Percentiles rank a stretch among this genome's conserved stretches.
phyloP scores from a whole-genome alignment of 768 basidiomycete genomes.

The Glaciozyma martinii region DNA sequence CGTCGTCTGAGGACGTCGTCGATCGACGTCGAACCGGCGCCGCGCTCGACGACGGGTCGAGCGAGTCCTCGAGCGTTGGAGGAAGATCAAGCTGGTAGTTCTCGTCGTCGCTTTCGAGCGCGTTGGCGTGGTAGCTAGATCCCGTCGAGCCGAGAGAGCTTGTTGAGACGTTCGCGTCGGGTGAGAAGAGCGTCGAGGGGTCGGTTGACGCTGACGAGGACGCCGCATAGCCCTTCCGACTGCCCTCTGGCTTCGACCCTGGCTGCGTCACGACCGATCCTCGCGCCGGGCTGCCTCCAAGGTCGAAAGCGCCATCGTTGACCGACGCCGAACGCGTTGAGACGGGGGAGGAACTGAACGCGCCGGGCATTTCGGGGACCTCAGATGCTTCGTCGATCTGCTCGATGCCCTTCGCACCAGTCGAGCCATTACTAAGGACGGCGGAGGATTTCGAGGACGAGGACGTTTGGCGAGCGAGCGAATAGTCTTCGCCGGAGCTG shows the following conservation, averaged over 20 bases:
- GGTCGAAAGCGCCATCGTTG: slow-evolving; percentile 10
- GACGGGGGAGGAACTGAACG: not conserved
- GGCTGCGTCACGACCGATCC: not conserved
- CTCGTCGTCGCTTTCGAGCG: not conserved
- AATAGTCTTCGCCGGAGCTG: too few species aligned
- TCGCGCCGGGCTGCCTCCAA: slow-evolving; percentile 4
- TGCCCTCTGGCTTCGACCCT: not conserved
- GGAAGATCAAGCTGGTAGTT: not conserved
- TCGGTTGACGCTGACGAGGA: slow-evolving; percentile 1
- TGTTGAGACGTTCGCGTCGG: not conserved
- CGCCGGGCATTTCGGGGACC: not conserved
- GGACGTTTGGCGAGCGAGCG: too few species aligned
- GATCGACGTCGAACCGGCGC: too few species aligned
- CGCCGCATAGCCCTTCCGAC: not conserved
- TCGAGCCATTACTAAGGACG: too few species aligned
- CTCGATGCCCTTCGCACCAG: too few species aligned
- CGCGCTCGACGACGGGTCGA: not conserved
- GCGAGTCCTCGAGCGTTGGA: not conserved
- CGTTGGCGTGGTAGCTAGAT: slow-evolving; percentile 23
- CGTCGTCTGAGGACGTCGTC: not conserved
- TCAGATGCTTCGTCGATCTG: too few species aligned
- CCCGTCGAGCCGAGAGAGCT: slow-evolving; percentile 8
- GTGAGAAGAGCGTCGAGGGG: not conserved
- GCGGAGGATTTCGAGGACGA: too few species aligned
- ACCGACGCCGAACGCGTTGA: not conserved